These are phyloP conservation scores for Basipetospora sp. DNA, from an alignment of 2,329 filamentous ascomycete species.

Conservation along the genomic window DNA sequence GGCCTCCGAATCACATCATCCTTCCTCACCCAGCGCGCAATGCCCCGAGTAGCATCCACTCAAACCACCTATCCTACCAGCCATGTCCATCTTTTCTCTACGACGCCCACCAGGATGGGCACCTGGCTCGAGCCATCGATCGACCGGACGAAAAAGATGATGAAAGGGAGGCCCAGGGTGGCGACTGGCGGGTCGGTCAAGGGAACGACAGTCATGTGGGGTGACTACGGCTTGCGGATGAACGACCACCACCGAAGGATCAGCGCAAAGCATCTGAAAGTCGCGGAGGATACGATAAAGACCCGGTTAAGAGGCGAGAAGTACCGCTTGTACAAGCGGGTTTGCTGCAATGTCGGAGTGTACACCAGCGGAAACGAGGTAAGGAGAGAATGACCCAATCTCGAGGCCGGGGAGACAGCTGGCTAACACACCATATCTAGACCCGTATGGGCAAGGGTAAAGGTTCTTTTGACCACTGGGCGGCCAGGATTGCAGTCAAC, in stretches of 20 bases:
- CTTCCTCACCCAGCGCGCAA: slow-evolving; percentile 25
- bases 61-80: slow-evolving; percentile 18
- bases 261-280: slow-evolving; percentile 70
- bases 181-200: slow-evolving; percentile 80
- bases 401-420: no score
- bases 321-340: slow-evolving; percentile 81
- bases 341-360: slow-evolving; percentile 85
- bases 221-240: slow-evolving; percentile 89
- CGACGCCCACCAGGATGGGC: slow-evolving; percentile 41
- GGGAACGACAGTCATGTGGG: slow-evolving; percentile 91
- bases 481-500: slow-evolving; percentile 74
- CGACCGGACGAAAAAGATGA: slow-evolving; percentile 69
- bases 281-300: slow-evolving; percentile 88
- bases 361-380: slow-evolving; percentile 91
- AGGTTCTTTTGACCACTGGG: slow-evolving; percentile 94
- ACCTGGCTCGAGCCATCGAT: slow-evolving; percentile 73
- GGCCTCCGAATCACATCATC: slow-evolving; percentile 21
- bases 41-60: slow-evolving; percentile 16
- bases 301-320: slow-evolving; percentile 75
- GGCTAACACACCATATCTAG: slow-evolving; percentile 20
- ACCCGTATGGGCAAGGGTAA: slow-evolving; percentile 99
- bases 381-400: no score
- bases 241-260: slow-evolving; percentile 84
- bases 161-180: slow-evolving; percentile 78
- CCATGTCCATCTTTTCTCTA: slow-evolving; percentile 56